These are phyloP conservation scores for Ceratocystis lukuohia DNA, from an alignment of 2,329 filamentous ascomycete genomes.

Conservation along the genomic window DNA sequence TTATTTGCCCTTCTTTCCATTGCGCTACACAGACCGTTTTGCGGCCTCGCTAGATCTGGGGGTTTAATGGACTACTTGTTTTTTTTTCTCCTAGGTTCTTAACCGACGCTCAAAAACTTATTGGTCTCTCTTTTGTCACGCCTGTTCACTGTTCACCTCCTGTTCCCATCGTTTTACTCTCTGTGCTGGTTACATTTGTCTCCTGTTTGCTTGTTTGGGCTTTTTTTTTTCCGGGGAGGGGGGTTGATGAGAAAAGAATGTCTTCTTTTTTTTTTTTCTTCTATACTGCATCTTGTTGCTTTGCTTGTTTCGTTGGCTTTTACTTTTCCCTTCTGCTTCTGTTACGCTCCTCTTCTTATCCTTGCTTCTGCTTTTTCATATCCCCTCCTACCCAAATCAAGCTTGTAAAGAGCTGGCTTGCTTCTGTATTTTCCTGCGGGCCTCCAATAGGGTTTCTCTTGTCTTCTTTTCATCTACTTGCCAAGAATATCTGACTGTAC, in stretches of 20 bases:
- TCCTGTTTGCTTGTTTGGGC: too few species aligned
- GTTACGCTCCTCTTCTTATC: too few species aligned
- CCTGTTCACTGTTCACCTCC: not conserved
- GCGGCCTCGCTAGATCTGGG: not conserved
- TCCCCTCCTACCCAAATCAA: too few species aligned
- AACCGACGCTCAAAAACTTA: too few species aligned
- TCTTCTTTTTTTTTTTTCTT: not conserved
- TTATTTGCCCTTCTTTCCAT: not conserved
- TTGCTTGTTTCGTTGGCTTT: not conserved
- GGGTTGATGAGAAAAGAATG: too few species aligned
- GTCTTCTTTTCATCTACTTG: not conserved
- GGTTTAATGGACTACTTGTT: not conserved
- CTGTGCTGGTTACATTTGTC: too few species aligned
- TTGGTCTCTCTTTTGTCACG: not conserved
- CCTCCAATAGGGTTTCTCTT: not conserved
- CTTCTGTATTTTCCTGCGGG: not conserved
- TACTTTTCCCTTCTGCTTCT: not conserved
- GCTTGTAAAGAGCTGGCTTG: not conserved
- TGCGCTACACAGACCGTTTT: not conserved
- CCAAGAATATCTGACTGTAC: not conserved
- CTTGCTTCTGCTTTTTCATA: too few species aligned
- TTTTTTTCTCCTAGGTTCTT: not conserved
- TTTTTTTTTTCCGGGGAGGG: too few species aligned
- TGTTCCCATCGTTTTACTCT: not conserved
- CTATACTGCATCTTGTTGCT: not conserved